Base-by-base conservation (phyloP, 2,329 filamentous ascomycete species). In the Corinectria fuckeliana region DNA sequence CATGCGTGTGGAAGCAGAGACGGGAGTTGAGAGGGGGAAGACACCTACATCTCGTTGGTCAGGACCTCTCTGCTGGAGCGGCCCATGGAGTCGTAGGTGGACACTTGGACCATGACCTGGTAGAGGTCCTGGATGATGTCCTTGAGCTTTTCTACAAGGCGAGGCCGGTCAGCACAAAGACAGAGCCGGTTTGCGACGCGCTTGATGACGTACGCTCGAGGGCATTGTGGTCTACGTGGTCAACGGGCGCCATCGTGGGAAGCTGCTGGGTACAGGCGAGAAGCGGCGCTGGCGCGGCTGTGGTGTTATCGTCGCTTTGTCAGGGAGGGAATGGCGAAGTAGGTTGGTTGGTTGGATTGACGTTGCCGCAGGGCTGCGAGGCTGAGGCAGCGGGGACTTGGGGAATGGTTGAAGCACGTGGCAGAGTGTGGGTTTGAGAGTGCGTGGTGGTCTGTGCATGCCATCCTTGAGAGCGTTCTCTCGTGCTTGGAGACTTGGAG, bases 121-220 rank as follows among this genome's bases (percentile, higher is more conserved):
- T 86, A 88, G 38, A 88, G 81, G 66, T 86, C 84, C 69, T 88
- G 85, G 72, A 89, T 86, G 61, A 86, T 80, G 68, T 86, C 81
- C 70, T 87, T 85, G 75, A 88, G 78, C 74, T 85, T 80, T 66
- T 82, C 85, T 87, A 67, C 13, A 3, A 4, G 26, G 26, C 11
- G 14, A 7, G 38, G 9, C 38, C 18, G 23, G 53, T 71, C 44
- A 68, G 67, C 38, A 11, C 11, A 16, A 21, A 20, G n/a, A 38
- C 9, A 14, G 7, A 6, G 2, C 4, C 4, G 10, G 18, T 18
- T 4, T 4, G 2, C 11, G 21, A 5, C 13, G 6, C 28, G 9
- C 7, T 1, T 6, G 23, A 32, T 3, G 8, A 28, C 75, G 26
- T 69, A 78, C 78, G 77, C 75, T 80, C 78, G 52, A 80, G 69